Base-by-base conservation (phyloP, 768 basidiomycete species). In the Leccinum subgranulosum region DNA sequence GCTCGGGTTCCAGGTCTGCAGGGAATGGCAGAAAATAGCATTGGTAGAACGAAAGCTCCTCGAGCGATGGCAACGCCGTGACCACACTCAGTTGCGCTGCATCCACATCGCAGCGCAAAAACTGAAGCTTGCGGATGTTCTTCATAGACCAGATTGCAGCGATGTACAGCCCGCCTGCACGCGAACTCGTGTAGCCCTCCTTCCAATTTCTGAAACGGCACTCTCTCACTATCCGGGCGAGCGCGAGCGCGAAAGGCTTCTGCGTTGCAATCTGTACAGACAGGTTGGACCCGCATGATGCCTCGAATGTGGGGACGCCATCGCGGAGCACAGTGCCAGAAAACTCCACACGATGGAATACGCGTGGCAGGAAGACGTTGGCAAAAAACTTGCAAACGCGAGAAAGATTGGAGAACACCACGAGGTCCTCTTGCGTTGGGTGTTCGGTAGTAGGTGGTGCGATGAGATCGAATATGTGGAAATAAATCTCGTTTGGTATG, bases 401-500 rank as follows among this genome's bases (percentile, higher is more conserved):
- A 9, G 76, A 75, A 25, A 82, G 70, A n/a, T 58, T 64, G 31
- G 60, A 57, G 33, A 66, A 59, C 15, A 21, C 57, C 5, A 3
- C 2, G 15, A 54, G 21, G 23, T 58, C 9, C n/a, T 74, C 63
- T 3, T 51, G 49, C 6, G 49, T 49, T 10, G 41, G 59, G 55
- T 33, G 55, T 1, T 62, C 33, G 33, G 63, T 31, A 31, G 31
- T 54, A 0, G 64, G 50, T 19, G 69, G 68, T 28, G 59, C 60
- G 5, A 80, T 46, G 33, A 66, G n/a, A 11, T 41, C n/a, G n/a
- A 7, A 39, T 39, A 39, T 34, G 33, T 34, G 14, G 12, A 34
- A 34, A 52, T 80, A 81, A 21, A 81, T 68, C 57, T 82, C 80
- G 57, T 72, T 74, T 3, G 80, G 80, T 54, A 82, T 71, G 5